These are phyloP conservation scores for Silybum marianum DNA, from an alignment of 129 eudicot genomes.

Conservation along the genomic window DNA sequence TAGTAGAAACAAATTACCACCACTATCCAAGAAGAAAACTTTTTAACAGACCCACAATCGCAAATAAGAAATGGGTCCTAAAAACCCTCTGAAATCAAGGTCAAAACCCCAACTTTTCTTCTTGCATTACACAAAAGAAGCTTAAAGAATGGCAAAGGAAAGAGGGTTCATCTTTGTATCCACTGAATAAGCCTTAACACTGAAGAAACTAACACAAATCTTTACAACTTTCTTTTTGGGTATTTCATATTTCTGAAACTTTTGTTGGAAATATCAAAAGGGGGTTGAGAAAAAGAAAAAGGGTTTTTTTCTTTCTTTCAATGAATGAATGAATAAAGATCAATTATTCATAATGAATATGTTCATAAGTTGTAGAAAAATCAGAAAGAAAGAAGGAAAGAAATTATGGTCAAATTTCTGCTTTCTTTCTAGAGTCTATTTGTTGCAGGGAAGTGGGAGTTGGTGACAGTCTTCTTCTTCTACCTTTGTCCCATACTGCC, in stretches of 20 bases:
- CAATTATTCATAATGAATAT: background rate
- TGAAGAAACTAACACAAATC: conserved; percentile 29
- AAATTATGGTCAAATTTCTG: conserved; percentile 13
- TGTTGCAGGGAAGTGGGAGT: conserved; percentile 67
- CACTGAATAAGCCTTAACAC: conserved; percentile 16
- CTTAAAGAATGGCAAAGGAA: conserved; percentile 15
- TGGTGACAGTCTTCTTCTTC: conserved; percentile 63
- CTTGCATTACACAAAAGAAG: conserved; percentile 28
- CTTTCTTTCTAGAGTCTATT: conserved; percentile 25
- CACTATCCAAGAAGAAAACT: conserved; percentile 23
- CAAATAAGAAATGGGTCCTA: conserved; percentile 44
- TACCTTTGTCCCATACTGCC: conserved; percentile 45
- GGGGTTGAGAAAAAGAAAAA: background rate
- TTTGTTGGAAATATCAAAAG: conserved; percentile 20
- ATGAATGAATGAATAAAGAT: conserved; percentile 16
- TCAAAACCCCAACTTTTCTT: conserved; percentile 40
- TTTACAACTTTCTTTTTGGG: conserved; percentile 27
- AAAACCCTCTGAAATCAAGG: conserved; percentile 32
- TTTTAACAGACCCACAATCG: conserved; percentile 37
- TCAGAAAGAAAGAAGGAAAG: background rate
- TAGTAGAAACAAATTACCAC: conserved; percentile 33
- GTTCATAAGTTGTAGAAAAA: background rate
- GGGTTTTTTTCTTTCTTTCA: conserved; percentile 1
- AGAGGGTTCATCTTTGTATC: conserved; percentile 16
- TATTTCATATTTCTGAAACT: conserved; percentile 2